These are phyloP conservation scores for Pseudocercospora macadamiae DNA, from an alignment of 2,329 filamentous ascomycete genomes.

Conservation along the genomic window DNA sequence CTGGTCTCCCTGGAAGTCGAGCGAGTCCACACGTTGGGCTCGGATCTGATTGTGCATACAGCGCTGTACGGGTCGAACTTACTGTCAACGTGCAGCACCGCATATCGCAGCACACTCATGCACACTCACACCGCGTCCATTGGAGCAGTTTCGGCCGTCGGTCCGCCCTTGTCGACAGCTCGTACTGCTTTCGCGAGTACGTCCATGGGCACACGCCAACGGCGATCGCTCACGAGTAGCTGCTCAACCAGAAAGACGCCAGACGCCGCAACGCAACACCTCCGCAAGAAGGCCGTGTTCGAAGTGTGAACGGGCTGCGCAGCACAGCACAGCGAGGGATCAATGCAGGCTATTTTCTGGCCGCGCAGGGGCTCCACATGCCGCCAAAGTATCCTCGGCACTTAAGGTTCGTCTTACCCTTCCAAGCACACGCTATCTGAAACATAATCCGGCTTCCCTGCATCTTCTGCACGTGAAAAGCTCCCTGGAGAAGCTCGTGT, in stretches of 20 bases:
- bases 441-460: not conserved
- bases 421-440: not conserved
- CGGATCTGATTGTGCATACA: not conserved
- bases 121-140: not conserved
- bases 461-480: not conserved
- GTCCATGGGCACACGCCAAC: not conserved
- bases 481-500: not conserved
- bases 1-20: not conserved
- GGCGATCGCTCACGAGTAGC: not conserved
- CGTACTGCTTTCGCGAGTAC: not conserved
- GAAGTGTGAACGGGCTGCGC: no score
- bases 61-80: not conserved
- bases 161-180: not conserved
- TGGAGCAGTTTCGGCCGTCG: not conserved
- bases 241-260: not conserved
- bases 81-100: not conserved
- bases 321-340: not conserved
- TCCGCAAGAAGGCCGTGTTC: no score
- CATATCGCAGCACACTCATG: not conserved
- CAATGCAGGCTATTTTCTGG: not conserved
- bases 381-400: not conserved
- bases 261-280: no score
- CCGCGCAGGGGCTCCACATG: not conserved
- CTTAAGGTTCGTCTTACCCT: not conserved
- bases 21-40: not conserved